Evolutionary conservation across 169 alveolate genomes (phyloP).

Genomic region (Cryptosporidium felis): DNA sequence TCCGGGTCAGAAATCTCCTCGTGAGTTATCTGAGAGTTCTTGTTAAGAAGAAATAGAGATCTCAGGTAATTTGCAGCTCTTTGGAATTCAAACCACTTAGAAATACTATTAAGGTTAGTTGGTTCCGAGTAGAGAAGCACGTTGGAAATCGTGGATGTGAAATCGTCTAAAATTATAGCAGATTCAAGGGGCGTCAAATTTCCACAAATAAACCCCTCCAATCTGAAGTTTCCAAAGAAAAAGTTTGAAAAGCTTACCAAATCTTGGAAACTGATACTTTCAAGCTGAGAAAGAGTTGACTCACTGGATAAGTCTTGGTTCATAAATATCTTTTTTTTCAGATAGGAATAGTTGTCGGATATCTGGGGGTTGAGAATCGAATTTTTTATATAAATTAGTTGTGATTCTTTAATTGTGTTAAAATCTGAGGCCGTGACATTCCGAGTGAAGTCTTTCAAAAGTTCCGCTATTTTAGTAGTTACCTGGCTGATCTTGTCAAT

Average conservation of each 20-base stretch:
- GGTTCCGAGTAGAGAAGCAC: too few species aligned
- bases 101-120: too few species aligned
- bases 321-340: neutral
- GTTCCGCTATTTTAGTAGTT: neutral
- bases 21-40: too few species aligned
- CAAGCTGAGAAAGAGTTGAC: neutral
- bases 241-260: neutral
- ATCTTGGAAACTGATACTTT: neutral
- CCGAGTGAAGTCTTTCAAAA: neutral
- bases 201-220: slow-evolving; percentile 13
- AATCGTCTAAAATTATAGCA: neutral
- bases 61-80: too few species aligned
- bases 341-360: neutral
- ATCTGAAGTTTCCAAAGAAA: neutral
- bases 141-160: neutral
- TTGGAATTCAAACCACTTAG: too few species aligned
- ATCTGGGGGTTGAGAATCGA: neutral
- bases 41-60: too few species aligned
- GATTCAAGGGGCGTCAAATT: neutral
- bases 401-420: neutral
- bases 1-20: too few species aligned
- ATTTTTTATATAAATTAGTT: neutral
- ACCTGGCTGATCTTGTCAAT: neutral
- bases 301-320: slow-evolving; percentile 26
- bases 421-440: neutral